Evolutionary conservation across 495 filamentous ascomycete species (phyloP).

Genomic region (Podospora tetraspora): DNA sequence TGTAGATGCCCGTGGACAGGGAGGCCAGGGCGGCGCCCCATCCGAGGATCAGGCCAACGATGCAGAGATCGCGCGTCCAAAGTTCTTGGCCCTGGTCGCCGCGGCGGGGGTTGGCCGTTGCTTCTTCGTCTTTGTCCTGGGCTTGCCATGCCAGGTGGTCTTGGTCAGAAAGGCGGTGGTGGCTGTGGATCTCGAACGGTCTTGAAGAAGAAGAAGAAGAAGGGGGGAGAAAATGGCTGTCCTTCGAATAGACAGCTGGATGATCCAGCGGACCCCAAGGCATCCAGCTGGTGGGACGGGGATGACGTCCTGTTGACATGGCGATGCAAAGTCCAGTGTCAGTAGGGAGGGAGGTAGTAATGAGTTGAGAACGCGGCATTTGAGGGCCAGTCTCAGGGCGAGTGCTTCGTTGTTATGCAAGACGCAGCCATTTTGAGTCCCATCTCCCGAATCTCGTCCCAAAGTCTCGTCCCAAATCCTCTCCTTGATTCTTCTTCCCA

Average conservation of each 20-base stretch:
- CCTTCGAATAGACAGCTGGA: background rate
- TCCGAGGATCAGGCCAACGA: conserved; percentile 4
- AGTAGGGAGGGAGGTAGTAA: too few relatives aligned
- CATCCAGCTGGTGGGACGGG: background rate
- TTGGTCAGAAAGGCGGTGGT: background rate
- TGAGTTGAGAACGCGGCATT: too few relatives aligned
- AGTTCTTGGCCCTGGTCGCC: background rate
- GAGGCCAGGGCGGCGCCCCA: conserved; percentile 4
- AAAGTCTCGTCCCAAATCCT: too few relatives aligned
- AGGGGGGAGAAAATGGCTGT: background rate
- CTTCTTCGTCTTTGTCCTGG: background rate
- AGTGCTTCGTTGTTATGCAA: background rate
- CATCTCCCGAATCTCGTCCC: too few relatives aligned
- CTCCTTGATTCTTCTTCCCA: background rate
- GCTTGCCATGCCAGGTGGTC: background rate
- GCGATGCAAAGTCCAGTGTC: background rate
- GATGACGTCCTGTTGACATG: background rate
- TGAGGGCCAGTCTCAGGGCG: background rate
- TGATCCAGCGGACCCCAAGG: background rate
- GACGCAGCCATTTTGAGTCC: background rate
- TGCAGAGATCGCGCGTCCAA: conserved; percentile 6
- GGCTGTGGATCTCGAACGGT: background rate
- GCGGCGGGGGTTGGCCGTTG: background rate
- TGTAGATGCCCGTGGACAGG: conserved; percentile 1
- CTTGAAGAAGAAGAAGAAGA: background rate